Evolutionary conservation across 108 stramenopile species (phyloP).

Genomic region (Cylindrotheca fusiformis): DNA sequence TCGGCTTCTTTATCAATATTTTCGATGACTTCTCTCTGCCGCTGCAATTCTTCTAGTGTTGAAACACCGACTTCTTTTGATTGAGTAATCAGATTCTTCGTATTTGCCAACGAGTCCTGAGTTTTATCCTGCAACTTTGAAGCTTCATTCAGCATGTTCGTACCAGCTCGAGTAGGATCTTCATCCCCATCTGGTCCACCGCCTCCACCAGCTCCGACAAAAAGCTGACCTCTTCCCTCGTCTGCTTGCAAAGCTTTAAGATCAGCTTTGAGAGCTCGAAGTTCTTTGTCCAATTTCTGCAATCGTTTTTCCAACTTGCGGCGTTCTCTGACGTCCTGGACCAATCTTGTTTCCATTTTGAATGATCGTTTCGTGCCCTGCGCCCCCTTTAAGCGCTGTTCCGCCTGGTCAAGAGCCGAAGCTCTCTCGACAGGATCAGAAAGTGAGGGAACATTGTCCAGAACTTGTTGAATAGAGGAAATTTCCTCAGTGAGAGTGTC

Average conservation of each 20-base stretch:
- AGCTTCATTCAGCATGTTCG: slow-evolving; percentile 69
- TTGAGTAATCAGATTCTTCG: slow-evolving; percentile 69
- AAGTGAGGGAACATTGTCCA: slow-evolving; percentile 39
- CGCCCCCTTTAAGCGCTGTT: slow-evolving; percentile 62
- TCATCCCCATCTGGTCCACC: slow-evolving; percentile 37
- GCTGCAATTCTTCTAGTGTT: slow-evolving; percentile 81
- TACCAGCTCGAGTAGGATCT: slow-evolving; percentile 63
- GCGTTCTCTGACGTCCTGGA: slow-evolving; percentile 51
- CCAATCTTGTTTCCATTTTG: slow-evolving; percentile 84
- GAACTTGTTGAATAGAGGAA: slow-evolving; percentile 46
- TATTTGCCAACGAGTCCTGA: slow-evolving; percentile 65
- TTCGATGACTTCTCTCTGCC: slow-evolving; percentile 84
- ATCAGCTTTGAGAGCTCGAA: slow-evolving; percentile 61
- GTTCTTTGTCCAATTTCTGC: slow-evolving; percentile 47
- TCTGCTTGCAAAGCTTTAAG: slow-evolving; percentile 63
- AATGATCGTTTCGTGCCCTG: slow-evolving; percentile 71
- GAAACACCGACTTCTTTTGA: slow-evolving; percentile 83
- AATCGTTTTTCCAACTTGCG: slow-evolving; percentile 56
- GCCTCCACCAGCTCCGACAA: slow-evolving; percentile 44
- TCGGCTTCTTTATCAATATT: slow-evolving; percentile 88
- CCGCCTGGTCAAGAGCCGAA: slow-evolving; percentile 56
- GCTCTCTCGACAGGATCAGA: slow-evolving; percentile 42
- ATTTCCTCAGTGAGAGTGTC: slow-evolving; percentile 77
- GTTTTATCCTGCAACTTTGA: slow-evolving; percentile 76
- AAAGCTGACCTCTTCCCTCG: slow-evolving; percentile 55